Evolutionary conservation across 176 grass and related monocot genomes (phyloP).

Genomic region (Thalia dealbata): DNA sequence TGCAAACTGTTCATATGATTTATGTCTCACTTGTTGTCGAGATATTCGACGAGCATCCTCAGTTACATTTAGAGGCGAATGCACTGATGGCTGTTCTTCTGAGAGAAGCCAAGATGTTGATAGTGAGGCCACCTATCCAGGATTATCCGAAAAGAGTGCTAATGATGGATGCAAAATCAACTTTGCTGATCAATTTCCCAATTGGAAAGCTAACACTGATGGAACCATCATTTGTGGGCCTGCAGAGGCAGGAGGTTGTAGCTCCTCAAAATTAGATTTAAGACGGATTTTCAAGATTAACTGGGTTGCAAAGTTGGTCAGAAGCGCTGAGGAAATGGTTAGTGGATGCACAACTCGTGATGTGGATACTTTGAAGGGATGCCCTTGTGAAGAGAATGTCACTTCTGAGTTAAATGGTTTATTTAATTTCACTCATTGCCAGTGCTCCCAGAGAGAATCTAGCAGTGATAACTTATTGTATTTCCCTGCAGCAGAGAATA

Average conservation of each 20-base stretch:
- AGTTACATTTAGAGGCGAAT: constrained; percentile 27
- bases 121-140: constrained; percentile 28
- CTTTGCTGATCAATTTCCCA: constrained; percentile 63
- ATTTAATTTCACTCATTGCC: constrained; percentile 17
- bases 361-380: constrained; percentile 24
- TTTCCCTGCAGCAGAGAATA: constrained; percentile 44
- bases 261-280: constrained; percentile 71
- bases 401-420: constrained; percentile 21
- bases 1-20: constrained; percentile 65
- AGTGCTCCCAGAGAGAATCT: constrained; percentile 33
- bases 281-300: constrained; percentile 97
- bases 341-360: constrained; percentile 65
- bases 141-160: constrained; percentile 27
- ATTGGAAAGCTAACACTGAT: constrained; percentile 66
- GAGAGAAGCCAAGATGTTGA: constrained; percentile 35
- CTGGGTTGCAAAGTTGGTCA: constrained; percentile 87
- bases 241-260: constrained; percentile 58
- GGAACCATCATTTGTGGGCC: constrained; percentile 69
- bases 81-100: constrained; percentile 17
- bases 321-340: constrained; percentile 87
- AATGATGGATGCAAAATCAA: constrained; percentile 35
- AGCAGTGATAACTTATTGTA: constrained; percentile 36
- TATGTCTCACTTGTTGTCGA: constrained; percentile 78
- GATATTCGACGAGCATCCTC: constrained; percentile 50
- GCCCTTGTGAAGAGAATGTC: constrained; percentile 23